Base-by-base conservation (phyloP, 345 rosid species). In the Acer saccharum region DNA sequence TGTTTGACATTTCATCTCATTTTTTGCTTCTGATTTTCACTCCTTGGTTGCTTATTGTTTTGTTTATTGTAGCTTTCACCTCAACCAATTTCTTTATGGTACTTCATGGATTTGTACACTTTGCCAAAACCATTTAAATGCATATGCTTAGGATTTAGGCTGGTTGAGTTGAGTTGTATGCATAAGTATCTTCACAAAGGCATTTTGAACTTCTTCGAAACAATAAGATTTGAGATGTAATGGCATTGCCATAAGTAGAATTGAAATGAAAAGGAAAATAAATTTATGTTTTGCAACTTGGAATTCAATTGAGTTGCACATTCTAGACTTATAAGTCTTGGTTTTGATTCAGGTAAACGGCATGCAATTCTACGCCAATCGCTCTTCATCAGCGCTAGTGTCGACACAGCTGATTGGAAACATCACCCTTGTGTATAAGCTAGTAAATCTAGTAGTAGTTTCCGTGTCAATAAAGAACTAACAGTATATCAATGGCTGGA, bases 391-490 rank as follows among this genome's bases (percentile, higher is more conserved):
- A 12, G 7, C 9, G 44, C 17, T n/a, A 50, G 72, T 54, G 55
- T 48, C 65, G 27, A 46, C 67, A 25, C 70, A 55, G 64, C 76
- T 68, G 48, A 39, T 57, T 39, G 55, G 46, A 57, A 73, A 27
- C 27, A 17, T 75, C 58, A 72, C 67, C 18, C 73, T 70, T 14
- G 69, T 75, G 52, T 21, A 41, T 60, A 62, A 48, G 18, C 72
- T 4, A 64, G 41, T 57, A 76, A 25, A 73, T 69, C 54, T 65
- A 16, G 7, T 23, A 55, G 27, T 73, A 43, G 27, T 73, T 41
- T 50, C 76, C 43, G 20, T 66, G 77, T 48, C 44, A 80, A 70
- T 80, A 52, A 75, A 12, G 72, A 69, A 66, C 44, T 39, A 75
- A 46, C 66, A 10, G 20, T 66, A 70, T 69, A 62, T 55, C 10